Evolutionary conservation across 768 basidiomycete species (phyloP).

Genomic region (Mycena amicta): DNA sequence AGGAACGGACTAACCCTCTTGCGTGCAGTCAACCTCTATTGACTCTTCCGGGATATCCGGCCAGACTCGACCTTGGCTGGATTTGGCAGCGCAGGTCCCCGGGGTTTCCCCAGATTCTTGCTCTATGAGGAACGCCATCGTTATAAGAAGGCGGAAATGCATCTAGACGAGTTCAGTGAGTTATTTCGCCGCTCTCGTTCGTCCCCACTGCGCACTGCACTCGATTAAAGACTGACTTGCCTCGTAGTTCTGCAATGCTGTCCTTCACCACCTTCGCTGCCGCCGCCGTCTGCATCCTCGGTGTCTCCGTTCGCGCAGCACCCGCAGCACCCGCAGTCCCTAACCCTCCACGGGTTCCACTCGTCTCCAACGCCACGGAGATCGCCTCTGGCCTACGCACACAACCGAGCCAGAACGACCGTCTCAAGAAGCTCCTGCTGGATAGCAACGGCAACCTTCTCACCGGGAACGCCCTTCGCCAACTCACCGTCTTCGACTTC

Average conservation of each 20-base stretch:
- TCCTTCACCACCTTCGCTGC: too few relatives aligned
- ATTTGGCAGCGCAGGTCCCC: too few relatives aligned
- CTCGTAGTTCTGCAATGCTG: neutral
- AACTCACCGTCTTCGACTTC: constrained; percentile 2
- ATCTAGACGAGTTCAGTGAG: neutral
- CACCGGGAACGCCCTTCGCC: constrained; percentile 1
- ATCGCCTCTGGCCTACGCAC: neutral
- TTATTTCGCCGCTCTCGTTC: neutral
- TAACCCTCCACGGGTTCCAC: neutral
- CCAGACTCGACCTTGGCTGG: too few relatives aligned
- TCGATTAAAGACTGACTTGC: neutral
- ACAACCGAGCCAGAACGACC: constrained; percentile 11
- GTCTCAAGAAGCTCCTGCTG: constrained; percentile 26
- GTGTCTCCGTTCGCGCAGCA: neutral
- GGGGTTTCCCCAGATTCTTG: too few relatives aligned
- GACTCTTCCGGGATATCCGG: too few relatives aligned
- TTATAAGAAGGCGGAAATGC: neutral
- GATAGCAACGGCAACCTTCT: constrained; percentile 17
- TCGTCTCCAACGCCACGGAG: neutral
- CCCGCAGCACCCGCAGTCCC: neutral
- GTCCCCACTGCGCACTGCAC: neutral
- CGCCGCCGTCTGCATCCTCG: neutral
- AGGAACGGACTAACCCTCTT: neutral
- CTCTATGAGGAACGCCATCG: neutral
- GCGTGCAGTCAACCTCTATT: too few relatives aligned